Percentiles rank a stretch among this genome's conserved stretches.
phyloP scores from a whole-genome alignment of 495 filamentous ascomycete species.

The Podospora pseudoanserina region DNA sequence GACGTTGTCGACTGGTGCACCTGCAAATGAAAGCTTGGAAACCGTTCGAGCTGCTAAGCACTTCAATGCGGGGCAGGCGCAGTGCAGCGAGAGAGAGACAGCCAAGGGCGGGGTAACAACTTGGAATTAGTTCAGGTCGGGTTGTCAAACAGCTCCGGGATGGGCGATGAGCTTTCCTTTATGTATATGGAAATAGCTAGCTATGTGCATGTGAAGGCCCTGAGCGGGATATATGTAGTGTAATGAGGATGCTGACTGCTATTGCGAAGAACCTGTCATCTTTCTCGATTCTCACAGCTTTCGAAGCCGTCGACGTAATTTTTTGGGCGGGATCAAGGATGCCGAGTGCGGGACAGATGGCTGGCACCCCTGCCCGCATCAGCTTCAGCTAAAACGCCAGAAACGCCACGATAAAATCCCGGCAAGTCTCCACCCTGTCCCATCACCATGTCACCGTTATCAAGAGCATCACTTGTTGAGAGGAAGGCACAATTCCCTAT shows the following conservation, averaged over 20 bases:
- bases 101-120: slow-evolving; percentile 23
- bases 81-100: neutral
- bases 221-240: neutral
- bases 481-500: neutral
- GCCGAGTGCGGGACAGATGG: slow-evolving; percentile 16
- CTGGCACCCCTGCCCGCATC: slow-evolving; percentile 11
- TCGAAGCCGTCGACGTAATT: slow-evolving; percentile 30
- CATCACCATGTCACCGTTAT: slow-evolving; percentile 3
- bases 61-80: slow-evolving; percentile 23
- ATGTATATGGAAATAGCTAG: neutral
- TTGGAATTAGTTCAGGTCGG: neutral
- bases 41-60: slow-evolving; percentile 5
- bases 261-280: neutral
- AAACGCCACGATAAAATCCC: slow-evolving; percentile 31
- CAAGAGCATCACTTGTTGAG: neutral
- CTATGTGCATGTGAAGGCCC: neutral
- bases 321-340: slow-evolving; percentile 25
- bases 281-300: neutral
- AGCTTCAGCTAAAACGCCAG: slow-evolving; percentile 10
- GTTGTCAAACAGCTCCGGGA: neutral
- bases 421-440: slow-evolving; percentile 11
- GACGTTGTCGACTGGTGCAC: slow-evolving; percentile 7
- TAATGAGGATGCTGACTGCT: neutral
- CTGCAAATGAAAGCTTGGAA: slow-evolving; percentile 4
- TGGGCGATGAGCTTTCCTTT: neutral